Conservation (phyloP, 1,284 basidiomycete species). For the Stygiomarasmius scandens region DNA sequence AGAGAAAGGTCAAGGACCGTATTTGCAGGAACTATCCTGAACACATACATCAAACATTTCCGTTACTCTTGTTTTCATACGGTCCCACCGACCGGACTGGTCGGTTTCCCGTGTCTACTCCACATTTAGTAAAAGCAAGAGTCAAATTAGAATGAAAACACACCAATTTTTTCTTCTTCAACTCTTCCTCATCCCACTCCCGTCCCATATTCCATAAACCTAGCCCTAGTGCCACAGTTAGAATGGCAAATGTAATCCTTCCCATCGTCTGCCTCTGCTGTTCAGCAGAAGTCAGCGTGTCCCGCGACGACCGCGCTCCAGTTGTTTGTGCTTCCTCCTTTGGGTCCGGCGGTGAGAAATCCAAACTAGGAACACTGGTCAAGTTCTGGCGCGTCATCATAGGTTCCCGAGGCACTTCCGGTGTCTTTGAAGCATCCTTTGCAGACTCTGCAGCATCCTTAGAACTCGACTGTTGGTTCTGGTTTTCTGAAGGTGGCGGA, state of each 20-base stretch:
- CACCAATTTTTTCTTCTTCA: slow-evolving; percentile 55
- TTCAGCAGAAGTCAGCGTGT: slow-evolving; percentile 74
- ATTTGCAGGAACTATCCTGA: neutral
- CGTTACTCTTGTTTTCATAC: slow-evolving; percentile 60
- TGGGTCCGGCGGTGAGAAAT: slow-evolving; percentile 55
- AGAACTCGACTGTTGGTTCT: neutral
- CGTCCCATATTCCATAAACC: slow-evolving; percentile 57
- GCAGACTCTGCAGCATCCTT: neutral
- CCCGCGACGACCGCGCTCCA: slow-evolving; percentile 73
- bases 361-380: slow-evolving; percentile 45
- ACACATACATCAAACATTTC: slow-evolving; percentile 66
- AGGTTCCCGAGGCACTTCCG: neutral
- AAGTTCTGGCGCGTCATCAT: slow-evolving; percentile 18
- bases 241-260: slow-evolving; percentile 54
- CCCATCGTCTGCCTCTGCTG: slow-evolving; percentile 59
- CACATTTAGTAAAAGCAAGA: slow-evolving; percentile 11
- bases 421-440: slow-evolving; percentile 1
- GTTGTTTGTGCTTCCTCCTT: slow-evolving; percentile 47
- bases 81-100: slow-evolving; percentile 60
- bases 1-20: slow-evolving; percentile 3
- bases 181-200: slow-evolving; percentile 62
- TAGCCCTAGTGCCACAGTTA: slow-evolving; percentile 51
- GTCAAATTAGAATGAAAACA: slow-evolving; percentile 24
- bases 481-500: slow-evolving; percentile 9
- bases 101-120: slow-evolving; percentile 56